Evolutionary conservation across 2,329 filamentous ascomycete species (phyloP), one percentile per base, ranked within the genome.

Genomic region (Cytospora schulzeri): DNA sequence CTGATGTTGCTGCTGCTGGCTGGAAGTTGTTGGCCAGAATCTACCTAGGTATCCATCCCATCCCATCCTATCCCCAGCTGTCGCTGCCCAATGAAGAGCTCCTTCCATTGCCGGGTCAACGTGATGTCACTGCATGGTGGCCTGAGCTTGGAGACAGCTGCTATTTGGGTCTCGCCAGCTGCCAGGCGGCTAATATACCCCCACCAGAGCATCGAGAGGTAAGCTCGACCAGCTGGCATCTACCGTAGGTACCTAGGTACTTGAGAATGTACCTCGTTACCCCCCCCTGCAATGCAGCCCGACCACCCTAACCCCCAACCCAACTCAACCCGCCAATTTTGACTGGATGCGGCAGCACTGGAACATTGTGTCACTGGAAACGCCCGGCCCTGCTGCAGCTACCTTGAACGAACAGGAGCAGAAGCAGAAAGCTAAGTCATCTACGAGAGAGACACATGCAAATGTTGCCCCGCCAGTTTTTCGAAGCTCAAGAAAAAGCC

Each of bases 31-130:
- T 28, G 26, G 50, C 31, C n/a, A 52, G 15, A 35, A 50, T 50
- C 12, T 12, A 35, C 15, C 33, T 12, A 35, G n/a, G n/a, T n/a
- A n/a, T n/a, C n/a, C n/a, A n/a, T n/a, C n/a, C n/a, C n/a, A n/a
- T n/a, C 12, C 33, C 33, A 35, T 15, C n/a, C 33, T 12, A 35
- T 35, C 9, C 33, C 52, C 26, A 31, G 17, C 31, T 38, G 35
- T 52, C 15, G 19, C 53, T 31, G 53, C 53, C 52, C 53, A 45
- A 57, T 29, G 55, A 48, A n/a, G n/a, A 24, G 45, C 55, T 24
- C 29, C 38, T 19, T 45, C 41, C 26, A 62, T 62, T 62, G 60
- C 60, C 38, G n/a, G 60, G 60, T 53, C 45, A 57, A 62, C 60
- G 41, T 51, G 60, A 62, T 62, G 60, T 56, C 60, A 62, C 53